phyloP scores from a whole-genome alignment of 2,329 filamentous ascomycete species.

The Neofusicoccum cordaticola region DNA sequence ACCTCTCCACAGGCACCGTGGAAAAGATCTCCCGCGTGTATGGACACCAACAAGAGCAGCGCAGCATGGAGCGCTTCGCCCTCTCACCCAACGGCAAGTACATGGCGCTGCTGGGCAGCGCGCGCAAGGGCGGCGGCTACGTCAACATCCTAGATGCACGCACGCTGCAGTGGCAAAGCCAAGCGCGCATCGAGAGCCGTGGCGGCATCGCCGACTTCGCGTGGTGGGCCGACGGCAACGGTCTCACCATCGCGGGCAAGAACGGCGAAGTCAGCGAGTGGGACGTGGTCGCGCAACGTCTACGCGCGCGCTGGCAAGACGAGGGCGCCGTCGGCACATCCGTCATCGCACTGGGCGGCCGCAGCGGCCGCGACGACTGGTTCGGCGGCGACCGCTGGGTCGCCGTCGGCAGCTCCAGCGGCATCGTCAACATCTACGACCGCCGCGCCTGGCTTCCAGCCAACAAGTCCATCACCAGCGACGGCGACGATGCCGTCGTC shows the following conservation, averaged over 20 bases:
- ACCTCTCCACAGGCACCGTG: slow-evolving; percentile 75
- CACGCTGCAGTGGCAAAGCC: slow-evolving; percentile 83
- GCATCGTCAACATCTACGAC: slow-evolving; percentile 93
- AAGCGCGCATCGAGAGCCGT: slow-evolving; percentile 76
- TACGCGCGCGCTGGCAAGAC: slow-evolving; percentile 82
- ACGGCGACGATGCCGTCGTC: slow-evolving; percentile 33
- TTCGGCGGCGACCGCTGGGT: slow-evolving; percentile 86
- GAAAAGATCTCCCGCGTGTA: slow-evolving; percentile 77
- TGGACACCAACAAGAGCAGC: slow-evolving; percentile 77
- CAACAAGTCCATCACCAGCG: slow-evolving; percentile 26
- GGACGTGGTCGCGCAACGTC: slow-evolving; percentile 64
- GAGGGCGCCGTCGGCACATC: slow-evolving; percentile 86
- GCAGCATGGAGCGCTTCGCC: slow-evolving; percentile 86
- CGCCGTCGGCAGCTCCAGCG: slow-evolving; percentile 78
- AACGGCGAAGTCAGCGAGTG: slow-evolving; percentile 91
- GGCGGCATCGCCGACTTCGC: slow-evolving; percentile 86
- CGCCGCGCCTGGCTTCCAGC: slow-evolving; percentile 58
- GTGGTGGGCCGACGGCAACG: slow-evolving; percentile 86
- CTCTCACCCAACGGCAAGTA: slow-evolving; percentile 82
- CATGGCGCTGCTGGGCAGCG: slow-evolving; percentile 77
- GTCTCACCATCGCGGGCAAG: slow-evolving; percentile 77
- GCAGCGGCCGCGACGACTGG: slow-evolving; percentile 55
- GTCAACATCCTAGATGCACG: slow-evolving; percentile 79
- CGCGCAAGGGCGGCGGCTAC: slow-evolving; percentile 80
- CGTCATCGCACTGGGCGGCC: slow-evolving; percentile 71